These are phyloP conservation scores for Chimonanthus praecox DNA, from an alignment of 164 flowering plant species.

Conservation along the genomic window DNA sequence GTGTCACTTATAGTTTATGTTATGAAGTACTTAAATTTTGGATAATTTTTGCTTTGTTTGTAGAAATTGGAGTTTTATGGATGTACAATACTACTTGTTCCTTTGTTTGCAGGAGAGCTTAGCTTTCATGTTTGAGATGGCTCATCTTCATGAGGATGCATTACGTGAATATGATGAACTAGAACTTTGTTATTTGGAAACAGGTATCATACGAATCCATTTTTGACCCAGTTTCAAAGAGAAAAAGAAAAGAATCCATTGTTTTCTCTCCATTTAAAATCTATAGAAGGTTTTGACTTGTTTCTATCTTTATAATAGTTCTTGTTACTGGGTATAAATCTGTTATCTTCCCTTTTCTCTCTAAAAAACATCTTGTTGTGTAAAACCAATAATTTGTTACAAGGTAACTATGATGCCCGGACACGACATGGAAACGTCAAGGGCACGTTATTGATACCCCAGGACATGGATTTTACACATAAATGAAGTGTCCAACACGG, in stretches of 20 bases:
- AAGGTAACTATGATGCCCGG: background rate
- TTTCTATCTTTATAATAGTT: no score
- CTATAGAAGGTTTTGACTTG: background rate
- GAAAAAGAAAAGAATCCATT: no score
- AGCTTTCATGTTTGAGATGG: slow-evolving; percentile 98
- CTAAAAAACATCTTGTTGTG: background rate
- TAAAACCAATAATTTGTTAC: background rate
- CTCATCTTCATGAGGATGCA: slow-evolving; percentile 96
- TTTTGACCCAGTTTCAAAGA: background rate
- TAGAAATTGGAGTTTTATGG: background rate
- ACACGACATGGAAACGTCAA: no score
- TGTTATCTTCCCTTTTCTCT: no score
- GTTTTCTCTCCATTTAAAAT: no score
- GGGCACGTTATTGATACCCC: no score
- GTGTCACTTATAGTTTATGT: background rate
- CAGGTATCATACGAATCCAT: slow-evolving; percentile 37
- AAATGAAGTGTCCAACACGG: no score
- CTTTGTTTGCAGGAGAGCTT: slow-evolving; percentile 74
- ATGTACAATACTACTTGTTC: background rate
- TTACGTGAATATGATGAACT: slow-evolving; percentile 95
- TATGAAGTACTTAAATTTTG: background rate
- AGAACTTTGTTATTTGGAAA: slow-evolving; percentile 92
- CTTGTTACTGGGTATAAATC: background rate
- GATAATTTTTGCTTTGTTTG: background rate
- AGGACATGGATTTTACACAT: no score